A percentile compares a stretch with the other conserved stretches of the same genome.
Conservation (phyloP, 2,329 filamentous ascomycete genomes). For the Helotiales sp. region DNA sequence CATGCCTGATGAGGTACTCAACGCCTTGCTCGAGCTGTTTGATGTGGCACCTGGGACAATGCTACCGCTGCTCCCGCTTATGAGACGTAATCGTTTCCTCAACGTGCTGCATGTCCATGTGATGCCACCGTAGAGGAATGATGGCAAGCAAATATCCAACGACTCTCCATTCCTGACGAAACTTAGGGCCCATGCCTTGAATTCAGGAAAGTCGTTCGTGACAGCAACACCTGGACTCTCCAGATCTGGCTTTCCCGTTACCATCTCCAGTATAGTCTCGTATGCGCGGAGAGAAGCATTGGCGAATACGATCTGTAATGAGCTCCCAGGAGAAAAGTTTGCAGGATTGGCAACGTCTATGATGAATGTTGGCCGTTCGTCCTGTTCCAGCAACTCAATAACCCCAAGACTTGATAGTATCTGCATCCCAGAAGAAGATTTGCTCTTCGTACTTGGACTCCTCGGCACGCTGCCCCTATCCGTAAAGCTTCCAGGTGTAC, state of each 20-base stretch:
- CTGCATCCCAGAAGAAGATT: conserved; percentile 49
- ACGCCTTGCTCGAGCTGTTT: conserved; percentile 22
- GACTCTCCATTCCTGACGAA: conserved; percentile 53
- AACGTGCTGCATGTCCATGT: conserved; percentile 72
- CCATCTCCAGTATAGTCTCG: conserved; percentile 29
- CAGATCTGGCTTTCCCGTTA: conserved; percentile 28
- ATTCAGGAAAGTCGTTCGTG: conserved; percentile 54
- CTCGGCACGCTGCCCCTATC: conserved; percentile 51
- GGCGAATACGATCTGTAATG: conserved; percentile 64
- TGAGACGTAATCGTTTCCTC: conserved; percentile 65
- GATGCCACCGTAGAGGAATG: conserved; percentile 62
- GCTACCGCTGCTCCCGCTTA: conserved; percentile 54
- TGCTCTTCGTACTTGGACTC: conserved; percentile 52
- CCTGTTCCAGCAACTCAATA: conserved; percentile 72
- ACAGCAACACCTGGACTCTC: conserved; percentile 38
- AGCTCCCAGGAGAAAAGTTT: conserved; percentile 51
- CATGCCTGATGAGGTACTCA: conserved; percentile 18
- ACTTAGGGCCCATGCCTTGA: conserved; percentile 69
- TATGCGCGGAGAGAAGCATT: conserved; percentile 64
- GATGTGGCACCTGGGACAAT: conserved; percentile 24
- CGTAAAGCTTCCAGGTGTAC: conserved; percentile 52
- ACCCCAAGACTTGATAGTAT: conserved; percentile 66
- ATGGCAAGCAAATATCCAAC: conserved; percentile 52
- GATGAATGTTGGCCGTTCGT: conserved; percentile 75
- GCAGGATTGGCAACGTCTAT: conserved; percentile 62